Conservation (phyloP, 2,329 filamentous ascomycete genomes). For the Pseudogymnoascus sp. region DNA sequence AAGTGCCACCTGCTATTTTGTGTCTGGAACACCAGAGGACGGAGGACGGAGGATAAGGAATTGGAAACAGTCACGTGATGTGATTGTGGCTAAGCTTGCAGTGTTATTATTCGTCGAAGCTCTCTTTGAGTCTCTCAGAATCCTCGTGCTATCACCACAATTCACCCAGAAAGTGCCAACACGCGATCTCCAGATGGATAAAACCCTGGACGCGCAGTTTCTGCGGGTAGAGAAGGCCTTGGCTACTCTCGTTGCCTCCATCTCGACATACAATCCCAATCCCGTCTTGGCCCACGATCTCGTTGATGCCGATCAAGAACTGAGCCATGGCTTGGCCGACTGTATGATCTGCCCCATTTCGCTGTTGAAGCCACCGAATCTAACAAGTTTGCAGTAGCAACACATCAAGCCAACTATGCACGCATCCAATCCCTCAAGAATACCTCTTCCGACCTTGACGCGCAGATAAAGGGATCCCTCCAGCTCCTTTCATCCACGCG, state of each 20-base stretch:
- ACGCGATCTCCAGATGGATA: constrained; percentile 45
- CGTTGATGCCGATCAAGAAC: constrained; percentile 60
- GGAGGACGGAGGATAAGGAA: background rate
- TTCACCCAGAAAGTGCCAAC: background rate
- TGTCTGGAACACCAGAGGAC: background rate
- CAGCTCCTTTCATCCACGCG: constrained; percentile 65
- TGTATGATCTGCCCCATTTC: constrained; percentile 37
- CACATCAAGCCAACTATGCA: constrained; percentile 67
- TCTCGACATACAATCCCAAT: constrained; percentile 76
- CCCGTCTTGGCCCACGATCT: constrained; percentile 61
- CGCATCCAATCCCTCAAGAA: constrained; percentile 64
- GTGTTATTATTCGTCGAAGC: background rate
- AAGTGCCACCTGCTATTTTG: background rate
- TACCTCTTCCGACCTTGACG: constrained; percentile 58
- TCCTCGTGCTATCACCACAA: background rate
- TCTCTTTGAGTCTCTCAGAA: background rate
- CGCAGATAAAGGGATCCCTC: constrained; percentile 65
- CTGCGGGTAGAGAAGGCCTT: constrained; percentile 62
- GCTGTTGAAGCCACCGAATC: background rate
- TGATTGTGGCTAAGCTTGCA: background rate
- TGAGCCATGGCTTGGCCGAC: constrained; percentile 59
- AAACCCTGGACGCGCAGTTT: constrained; percentile 54
- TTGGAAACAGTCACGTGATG: background rate
- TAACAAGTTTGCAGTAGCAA: constrained; percentile 48
- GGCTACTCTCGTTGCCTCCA: constrained; percentile 66